Evolutionary conservation across 495 filamentous ascomycete species (phyloP), one percentile per base, ranked within the genome.

Genomic region (Wilcoxina mikolae): DNA sequence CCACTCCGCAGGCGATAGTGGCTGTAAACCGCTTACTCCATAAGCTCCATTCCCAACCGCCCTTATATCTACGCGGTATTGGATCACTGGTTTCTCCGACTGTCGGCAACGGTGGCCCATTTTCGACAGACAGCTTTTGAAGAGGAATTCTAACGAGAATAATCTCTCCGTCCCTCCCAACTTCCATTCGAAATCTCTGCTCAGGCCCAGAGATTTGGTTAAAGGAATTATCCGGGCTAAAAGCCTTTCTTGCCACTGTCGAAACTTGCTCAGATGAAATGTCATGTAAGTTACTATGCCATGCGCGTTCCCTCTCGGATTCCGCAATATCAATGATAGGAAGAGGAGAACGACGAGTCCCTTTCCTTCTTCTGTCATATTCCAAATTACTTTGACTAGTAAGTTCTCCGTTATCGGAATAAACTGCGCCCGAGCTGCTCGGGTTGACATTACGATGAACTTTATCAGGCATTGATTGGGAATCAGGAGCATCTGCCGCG

Each of bases 1-100:
- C 84, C 54, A 80, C 84, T 44, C 78, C 69, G 61, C 84, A 87
- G n/a, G 80, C 75, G 60, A 85, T 74, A 0, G 71, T 66, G 4
- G 84, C 83, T 55, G 76, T 72, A 51, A 80, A 78, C 55, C 82
- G 65, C 70, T 88, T 88, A 52, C 78, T 74, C 26, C 23, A 41
- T 17, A 65, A 39, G 20, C 54, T 48, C 61, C 61, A 65, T 28
- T 65, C 60, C 61, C 60, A 65, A 4, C 61, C 61, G 25, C 54
- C 57, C 31, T 50, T 47, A 51, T 45, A 52, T 7, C 22, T 23
- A 12, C 26, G 49, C 7, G 49, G 49, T 25, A 22, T 22, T 7
- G 1, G 15, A 17, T 12, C 17, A 12, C 12, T 46, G 11, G 9
- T 2, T 1, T 46, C 23, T 2, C 12, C 12, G 12, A 45, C 47